These are phyloP conservation scores for Skeletonema menzelii DNA, from an alignment of 108 stramenopile genomes.

Conservation along the genomic window DNA sequence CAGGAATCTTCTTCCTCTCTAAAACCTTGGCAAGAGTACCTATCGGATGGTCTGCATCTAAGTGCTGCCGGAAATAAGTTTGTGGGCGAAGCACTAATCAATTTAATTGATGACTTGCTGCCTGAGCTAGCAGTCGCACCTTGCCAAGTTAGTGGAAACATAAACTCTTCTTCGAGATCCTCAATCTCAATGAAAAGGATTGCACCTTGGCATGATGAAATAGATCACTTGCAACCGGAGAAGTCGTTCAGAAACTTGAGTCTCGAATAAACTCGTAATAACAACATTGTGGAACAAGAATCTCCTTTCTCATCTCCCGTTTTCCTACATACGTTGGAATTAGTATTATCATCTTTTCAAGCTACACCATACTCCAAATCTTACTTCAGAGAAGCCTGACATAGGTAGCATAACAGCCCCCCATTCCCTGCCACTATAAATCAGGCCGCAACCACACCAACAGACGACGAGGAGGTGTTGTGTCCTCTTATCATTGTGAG, in stretches of 20 bases:
- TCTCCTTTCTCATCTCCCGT: not conserved
- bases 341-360: not conserved
- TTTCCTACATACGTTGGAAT: not conserved
- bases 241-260: constrained; percentile 47
- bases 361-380: too few relatives aligned
- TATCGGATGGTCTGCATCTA: constrained; percentile 77
- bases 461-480: not conserved
- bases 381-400: too few relatives aligned
- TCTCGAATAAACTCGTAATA: too few relatives aligned
- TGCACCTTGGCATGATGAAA: constrained; percentile 82
- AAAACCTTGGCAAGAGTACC: constrained; percentile 32
- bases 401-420: too few relatives aligned
- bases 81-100: constrained; percentile 44
- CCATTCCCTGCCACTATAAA: not conserved
- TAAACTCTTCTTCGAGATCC: constrained; percentile 67
- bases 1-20: constrained; percentile 33
- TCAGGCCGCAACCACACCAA: not conserved
- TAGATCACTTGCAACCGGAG: constrained; percentile 56
- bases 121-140: constrained; percentile 60
- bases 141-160: constrained; percentile 59
- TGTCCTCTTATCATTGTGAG: too few relatives aligned
- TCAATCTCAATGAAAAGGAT: constrained; percentile 23
- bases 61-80: constrained; percentile 55
- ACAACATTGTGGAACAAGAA: too few relatives aligned
- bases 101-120: constrained; percentile 39